A percentile compares a stretch with the other conserved stretches of the same genome.
Evolutionary conservation across 129 eudicot species (phyloP).

Genomic region (Flaveria robusta): DNA sequence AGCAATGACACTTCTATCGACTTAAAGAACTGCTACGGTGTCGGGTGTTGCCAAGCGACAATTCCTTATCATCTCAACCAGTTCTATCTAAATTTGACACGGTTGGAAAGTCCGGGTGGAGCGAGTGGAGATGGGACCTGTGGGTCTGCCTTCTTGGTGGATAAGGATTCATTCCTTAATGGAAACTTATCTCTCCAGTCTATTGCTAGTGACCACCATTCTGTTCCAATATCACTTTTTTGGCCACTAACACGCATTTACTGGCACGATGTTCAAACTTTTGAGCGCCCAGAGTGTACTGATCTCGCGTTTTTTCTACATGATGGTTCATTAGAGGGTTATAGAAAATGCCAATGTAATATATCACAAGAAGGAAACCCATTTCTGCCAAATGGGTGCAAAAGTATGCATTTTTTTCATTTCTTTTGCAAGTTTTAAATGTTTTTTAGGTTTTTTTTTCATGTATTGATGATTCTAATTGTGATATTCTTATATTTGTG

Average conservation of each 20-base stretch:
- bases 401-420: background rate
- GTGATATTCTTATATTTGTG: background rate
- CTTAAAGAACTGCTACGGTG: slow-evolving; percentile 30
- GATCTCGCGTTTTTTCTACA: background rate
- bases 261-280: background rate
- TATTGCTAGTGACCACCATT: background rate
- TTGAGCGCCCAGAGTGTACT: slow-evolving; percentile 1
- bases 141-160: slow-evolving; percentile 28
- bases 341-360: slow-evolving; percentile 6
- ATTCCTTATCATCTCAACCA: slow-evolving; percentile 25
- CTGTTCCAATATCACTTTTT: slow-evolving; percentile 7
- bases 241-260: background rate
- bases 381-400: background rate
- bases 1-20: slow-evolving; percentile 1
- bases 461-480: background rate
- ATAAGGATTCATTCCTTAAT: background rate
- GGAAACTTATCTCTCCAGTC: slow-evolving; percentile 8
- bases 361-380: slow-evolving; percentile 9
- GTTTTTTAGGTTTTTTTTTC: background rate
- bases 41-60: slow-evolving; percentile 37
- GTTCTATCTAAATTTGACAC: slow-evolving; percentile 11
- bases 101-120: background rate
- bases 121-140: slow-evolving; percentile 16
- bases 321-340: background rate
- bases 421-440: background rate